A percentile compares a stretch with the other conserved stretches of the same genome.
phyloP scores from a whole-genome alignment of 805 yeast species.

The Priceomyces melissophilus region DNA sequence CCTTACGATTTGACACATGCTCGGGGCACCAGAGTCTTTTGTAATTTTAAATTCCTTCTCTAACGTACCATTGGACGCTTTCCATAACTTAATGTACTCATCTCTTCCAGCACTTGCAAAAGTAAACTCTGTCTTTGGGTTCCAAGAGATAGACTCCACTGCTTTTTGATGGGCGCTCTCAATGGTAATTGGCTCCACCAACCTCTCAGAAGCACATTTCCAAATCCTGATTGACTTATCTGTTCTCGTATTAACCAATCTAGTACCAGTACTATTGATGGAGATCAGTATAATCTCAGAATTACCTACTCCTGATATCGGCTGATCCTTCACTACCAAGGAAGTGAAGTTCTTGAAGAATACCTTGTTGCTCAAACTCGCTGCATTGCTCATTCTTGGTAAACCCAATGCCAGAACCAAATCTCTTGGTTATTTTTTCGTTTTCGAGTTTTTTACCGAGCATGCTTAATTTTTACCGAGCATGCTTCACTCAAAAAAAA shows the following conservation, averaged over 20 bases:
- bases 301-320: slow-evolving; percentile 12
- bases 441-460: not conserved
- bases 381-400: slow-evolving; percentile 3
- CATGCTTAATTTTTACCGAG: no score
- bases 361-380: slow-evolving; percentile 9
- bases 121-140: slow-evolving; percentile 42
- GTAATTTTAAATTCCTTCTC: slow-evolving; percentile 28
- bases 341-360: slow-evolving; percentile 22
- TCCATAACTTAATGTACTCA: slow-evolving; percentile 45
- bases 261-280: slow-evolving; percentile 41
- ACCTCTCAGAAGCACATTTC: slow-evolving; percentile 23
- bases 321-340: slow-evolving; percentile 11
- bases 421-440: not conserved
- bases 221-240: slow-evolving; percentile 44
- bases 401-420: not conserved
- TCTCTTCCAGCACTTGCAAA: slow-evolving; percentile 52
- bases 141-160: slow-evolving; percentile 46
- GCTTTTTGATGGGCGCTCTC: slow-evolving; percentile 38
- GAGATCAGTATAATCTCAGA: slow-evolving; percentile 35
- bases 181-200: slow-evolving; percentile 37
- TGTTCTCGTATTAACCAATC: slow-evolving; percentile 40
- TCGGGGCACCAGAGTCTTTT: slow-evolving; percentile 9
- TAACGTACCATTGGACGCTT: slow-evolving; percentile 31
- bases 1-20: slow-evolving; percentile 18
- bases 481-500: no score